phyloP scores from a whole-genome alignment of 2,329 filamentous ascomycete species.

The Blastomyces silverae region DNA sequence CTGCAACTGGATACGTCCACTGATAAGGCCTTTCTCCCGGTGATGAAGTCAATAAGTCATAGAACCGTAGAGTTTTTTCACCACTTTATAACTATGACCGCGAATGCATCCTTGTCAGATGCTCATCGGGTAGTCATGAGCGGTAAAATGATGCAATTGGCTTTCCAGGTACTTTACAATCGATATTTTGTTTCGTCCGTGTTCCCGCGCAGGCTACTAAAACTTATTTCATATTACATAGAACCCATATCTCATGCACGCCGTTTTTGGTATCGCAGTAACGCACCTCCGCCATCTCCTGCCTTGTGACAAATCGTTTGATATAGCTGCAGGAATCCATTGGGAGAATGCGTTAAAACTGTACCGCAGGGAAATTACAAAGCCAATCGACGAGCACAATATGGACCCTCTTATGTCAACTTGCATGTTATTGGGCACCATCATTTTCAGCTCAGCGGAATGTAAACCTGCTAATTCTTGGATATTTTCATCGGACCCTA shows the following conservation, averaged over 20 bases:
- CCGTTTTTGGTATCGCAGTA: conserved; percentile 31
- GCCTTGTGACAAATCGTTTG: conserved; percentile 27
- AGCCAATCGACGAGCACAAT: conserved; percentile 27
- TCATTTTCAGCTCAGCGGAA: conserved; percentile 31
- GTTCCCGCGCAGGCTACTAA: neutral
- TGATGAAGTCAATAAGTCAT: conserved; percentile 11
- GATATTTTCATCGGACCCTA: conserved; percentile 31
- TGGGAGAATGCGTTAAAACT: conserved; percentile 35
- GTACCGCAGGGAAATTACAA: conserved; percentile 31
- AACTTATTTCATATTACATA: conserved; percentile 16
- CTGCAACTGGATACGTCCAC: conserved; percentile 19
- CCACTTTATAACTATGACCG: conserved; percentile 27
- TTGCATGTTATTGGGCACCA: conserved; percentile 34
- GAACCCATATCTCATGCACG: conserved; percentile 37
- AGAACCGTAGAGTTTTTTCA: conserved; percentile 25
- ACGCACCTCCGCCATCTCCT: conserved; percentile 30
- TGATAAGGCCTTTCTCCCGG: neutral
- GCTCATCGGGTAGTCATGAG: conserved; percentile 22
- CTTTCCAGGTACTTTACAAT: conserved; percentile 27
- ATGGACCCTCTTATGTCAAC: conserved; percentile 37
- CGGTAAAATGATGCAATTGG: conserved; percentile 27
- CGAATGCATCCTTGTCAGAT: conserved; percentile 20
- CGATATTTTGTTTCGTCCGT: neutral
- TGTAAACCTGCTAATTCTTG: conserved; percentile 32
- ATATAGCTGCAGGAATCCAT: conserved; percentile 31